phyloP scores from a whole-genome alignment of 2,329 filamentous ascomycete genomes.

The Lasiodiplodia citricola region DNA sequence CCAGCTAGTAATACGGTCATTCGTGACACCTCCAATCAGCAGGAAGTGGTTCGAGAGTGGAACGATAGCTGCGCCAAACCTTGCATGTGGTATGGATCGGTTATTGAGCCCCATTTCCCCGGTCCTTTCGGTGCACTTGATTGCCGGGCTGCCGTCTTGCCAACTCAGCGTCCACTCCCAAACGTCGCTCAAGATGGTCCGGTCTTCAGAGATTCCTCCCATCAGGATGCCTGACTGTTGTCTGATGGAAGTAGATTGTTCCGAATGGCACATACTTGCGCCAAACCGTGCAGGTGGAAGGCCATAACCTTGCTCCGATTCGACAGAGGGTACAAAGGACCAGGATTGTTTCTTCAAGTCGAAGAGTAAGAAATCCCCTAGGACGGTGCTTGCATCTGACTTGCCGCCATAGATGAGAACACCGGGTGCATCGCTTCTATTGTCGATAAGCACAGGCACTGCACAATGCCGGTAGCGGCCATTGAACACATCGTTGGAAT shows the following conservation, averaged over 20 bases:
- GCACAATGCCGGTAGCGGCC: constrained; percentile 78
- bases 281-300: constrained; percentile 61
- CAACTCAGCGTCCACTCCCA: constrained; percentile 65
- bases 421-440: constrained; percentile 38
- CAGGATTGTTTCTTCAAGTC: constrained; percentile 56
- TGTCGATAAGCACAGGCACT: constrained; percentile 52
- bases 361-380: constrained; percentile 49
- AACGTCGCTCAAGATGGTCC: constrained; percentile 65
- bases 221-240: constrained; percentile 65
- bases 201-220: constrained; percentile 73
- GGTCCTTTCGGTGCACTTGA: background rate
- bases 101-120: background rate
- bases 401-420: constrained; percentile 55
- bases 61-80: constrained; percentile 60
- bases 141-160: constrained; percentile 36
- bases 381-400: constrained; percentile 31
- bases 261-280: constrained; percentile 56
- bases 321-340: constrained; percentile 32
- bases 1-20: constrained; percentile 49
- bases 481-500: constrained; percentile 26
- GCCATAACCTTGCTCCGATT: constrained; percentile 29
- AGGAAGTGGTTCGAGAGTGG: constrained; percentile 46
- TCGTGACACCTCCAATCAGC: constrained; percentile 59
- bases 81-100: constrained; percentile 35
- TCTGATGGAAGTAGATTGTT: constrained; percentile 34